These are phyloP conservation scores for Chrysoporthe cubensis DNA, from an alignment of 2,329 filamentous ascomycete genomes.

Conservation along the genomic window DNA sequence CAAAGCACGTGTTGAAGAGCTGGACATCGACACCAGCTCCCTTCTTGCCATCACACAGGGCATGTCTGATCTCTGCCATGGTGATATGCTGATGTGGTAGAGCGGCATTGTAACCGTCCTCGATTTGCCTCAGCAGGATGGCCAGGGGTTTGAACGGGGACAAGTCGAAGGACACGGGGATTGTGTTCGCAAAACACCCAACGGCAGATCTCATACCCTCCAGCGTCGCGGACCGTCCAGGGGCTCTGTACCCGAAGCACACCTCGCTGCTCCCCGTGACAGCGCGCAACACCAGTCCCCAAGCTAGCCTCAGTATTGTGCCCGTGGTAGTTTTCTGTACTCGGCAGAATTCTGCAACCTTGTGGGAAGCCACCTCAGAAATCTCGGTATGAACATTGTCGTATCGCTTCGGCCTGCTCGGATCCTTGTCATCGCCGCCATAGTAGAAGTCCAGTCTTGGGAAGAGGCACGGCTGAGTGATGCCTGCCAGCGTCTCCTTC, in stretches of 20 bases:
- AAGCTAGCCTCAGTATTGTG: slow-evolving; percentile 60
- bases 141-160: slow-evolving; percentile 39
- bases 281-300: slow-evolving; percentile 59
- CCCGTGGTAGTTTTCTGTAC: slow-evolving; percentile 48
- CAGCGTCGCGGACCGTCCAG: slow-evolving; percentile 49
- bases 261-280: slow-evolving; percentile 58
- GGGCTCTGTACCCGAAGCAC: slow-evolving; percentile 57
- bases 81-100: slow-evolving; percentile 50
- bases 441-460: slow-evolving; percentile 43
- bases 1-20: slow-evolving; percentile 57
- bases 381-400: slow-evolving; percentile 43
- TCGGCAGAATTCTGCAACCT: slow-evolving; percentile 49
- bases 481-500: slow-evolving; percentile 44
- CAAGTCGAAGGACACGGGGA: slow-evolving; percentile 43
- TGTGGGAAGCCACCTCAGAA: slow-evolving; percentile 44
- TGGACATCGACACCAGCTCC: slow-evolving; percentile 36
- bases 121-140: slow-evolving; percentile 38
- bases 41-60: slow-evolving; percentile 42
- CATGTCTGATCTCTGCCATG: slow-evolving; percentile 51
- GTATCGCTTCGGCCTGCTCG: slow-evolving; percentile 34
- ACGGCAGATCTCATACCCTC: slow-evolving; percentile 47
- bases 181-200: slow-evolving; percentile 50
- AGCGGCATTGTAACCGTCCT: slow-evolving; percentile 38
- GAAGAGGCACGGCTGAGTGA: slow-evolving; percentile 49
- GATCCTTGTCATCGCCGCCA: slow-evolving; percentile 19